Evolutionary conservation across 495 filamentous ascomycete species (phyloP), one percentile per base, ranked within the genome.

Genomic region (Aspergillus diversus): DNA sequence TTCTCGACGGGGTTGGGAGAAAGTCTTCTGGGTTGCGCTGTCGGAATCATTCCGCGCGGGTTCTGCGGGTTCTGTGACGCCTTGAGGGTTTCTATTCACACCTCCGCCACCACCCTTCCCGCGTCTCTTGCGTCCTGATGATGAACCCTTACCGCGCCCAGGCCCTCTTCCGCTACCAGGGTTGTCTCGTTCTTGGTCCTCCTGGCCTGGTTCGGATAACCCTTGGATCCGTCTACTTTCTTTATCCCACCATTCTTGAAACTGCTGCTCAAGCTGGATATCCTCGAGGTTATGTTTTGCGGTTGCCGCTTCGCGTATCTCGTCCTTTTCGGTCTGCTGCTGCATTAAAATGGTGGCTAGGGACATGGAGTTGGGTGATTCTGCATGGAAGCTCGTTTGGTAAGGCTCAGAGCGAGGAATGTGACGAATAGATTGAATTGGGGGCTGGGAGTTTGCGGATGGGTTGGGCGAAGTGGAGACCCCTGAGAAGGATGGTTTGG

Each of bases 181-280:
- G 33, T 54, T 55, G 15, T 55, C 39, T 35, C 56, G 56, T 63
- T 75, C 42, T 63, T 58, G 27, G 21, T 56, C 35, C 57, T 50
- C 57, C 6, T 57, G 7, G 47, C 3, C 78, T 12, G 77, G 77
- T 57, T 88, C 89, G 15, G 89, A 88, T 43, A 92, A 82, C 51
- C 88, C 87, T 67, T 78, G 81, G 5, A 90, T 78, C 52, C 90
- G 84, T 66, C 84, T 83, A 71, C 90, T 93, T 72, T 99, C 95
- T 59, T 89, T 85, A 64, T 98, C 93, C 95, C 95, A 99, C 95
- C 96, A 99, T 70, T 94, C 88, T 73, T 97, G 91, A 75, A 99
- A 99, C 37, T 92, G 91, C 72, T 99, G 95, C 72, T 99, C 95
- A 55, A 90, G 85, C 70, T 99, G 96, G 65, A 99, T 99, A 46